These are phyloP conservation scores for Wallacemonas sp. DNA, from an alignment of 208 protist species.

Conservation along the genomic window DNA sequence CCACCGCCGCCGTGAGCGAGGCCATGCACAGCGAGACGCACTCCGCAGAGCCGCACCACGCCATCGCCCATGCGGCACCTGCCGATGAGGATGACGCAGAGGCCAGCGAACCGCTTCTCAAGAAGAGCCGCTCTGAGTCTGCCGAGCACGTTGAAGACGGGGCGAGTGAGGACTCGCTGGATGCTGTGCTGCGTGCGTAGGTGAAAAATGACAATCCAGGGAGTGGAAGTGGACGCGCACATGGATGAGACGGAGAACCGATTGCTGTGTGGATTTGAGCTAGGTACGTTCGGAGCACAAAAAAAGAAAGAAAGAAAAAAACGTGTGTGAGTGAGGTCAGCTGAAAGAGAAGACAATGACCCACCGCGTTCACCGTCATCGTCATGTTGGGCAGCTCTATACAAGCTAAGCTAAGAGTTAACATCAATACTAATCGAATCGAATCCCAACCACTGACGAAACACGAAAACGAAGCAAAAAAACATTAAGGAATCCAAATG, in stretches of 20 bases:
- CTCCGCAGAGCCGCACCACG: not conserved
- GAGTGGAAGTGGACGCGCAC: not conserved
- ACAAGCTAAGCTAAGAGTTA: no score
- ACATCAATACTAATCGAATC: no score
- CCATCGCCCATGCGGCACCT: not conserved
- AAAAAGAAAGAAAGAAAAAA: slow-evolving; percentile 22
- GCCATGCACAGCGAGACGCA: not conserved
- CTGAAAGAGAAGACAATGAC: not conserved
- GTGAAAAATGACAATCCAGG: not conserved
- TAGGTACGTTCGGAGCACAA: not conserved
- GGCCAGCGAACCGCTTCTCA: not conserved
- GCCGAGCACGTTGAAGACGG: not conserved
- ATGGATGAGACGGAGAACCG: no score
- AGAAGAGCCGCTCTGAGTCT: slow-evolving; percentile 3
- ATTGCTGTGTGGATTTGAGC: no score
- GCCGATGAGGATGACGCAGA: not conserved
- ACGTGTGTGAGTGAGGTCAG: slow-evolving; percentile 1
- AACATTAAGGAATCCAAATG: no score
- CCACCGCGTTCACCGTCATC: not conserved
- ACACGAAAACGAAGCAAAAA: no score
- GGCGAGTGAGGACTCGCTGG: not conserved
- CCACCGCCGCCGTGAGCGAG: slow-evolving; percentile 1
- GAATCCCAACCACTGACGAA: no score
- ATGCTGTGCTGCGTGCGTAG: not conserved
- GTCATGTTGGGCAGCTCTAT: no score